Conservation (phyloP, 208 protist genomes). For the Naegleria lovaniensis region DNA sequence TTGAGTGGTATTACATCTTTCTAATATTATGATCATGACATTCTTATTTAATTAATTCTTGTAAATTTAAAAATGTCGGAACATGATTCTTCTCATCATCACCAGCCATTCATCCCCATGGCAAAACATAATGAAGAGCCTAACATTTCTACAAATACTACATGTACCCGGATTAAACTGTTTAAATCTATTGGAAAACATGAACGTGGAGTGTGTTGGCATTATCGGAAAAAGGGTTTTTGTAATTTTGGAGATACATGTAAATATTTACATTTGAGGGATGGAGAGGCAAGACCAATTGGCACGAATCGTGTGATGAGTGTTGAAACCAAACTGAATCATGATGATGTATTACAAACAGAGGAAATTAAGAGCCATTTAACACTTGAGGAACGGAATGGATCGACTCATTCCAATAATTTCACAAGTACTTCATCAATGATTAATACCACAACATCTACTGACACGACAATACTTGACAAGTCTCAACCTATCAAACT, state of each 20-base stretch:
- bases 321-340: too few relatives aligned
- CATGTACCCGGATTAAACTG: background rate
- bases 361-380: too few relatives aligned
- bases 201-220: background rate
- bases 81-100: too few relatives aligned
- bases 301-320: too few relatives aligned
- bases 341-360: too few relatives aligned
- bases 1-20: too few relatives aligned
- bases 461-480: background rate
- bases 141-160: background rate
- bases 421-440: background rate
- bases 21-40: too few relatives aligned
- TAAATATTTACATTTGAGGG: background rate
- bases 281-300: background rate
- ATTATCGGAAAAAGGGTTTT: background rate
- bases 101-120: background rate
- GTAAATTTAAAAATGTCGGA: too few relatives aligned
- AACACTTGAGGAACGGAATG: too few relatives aligned
- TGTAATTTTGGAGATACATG: background rate
- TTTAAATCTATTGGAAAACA: background rate
- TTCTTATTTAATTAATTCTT: too few relatives aligned
- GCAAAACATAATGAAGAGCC: background rate
- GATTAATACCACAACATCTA: background rate
- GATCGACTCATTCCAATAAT: background rate
- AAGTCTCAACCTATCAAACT: background rate